Percentiles rank a stretch among this genome's conserved stretches.
Evolutionary conservation across 768 basidiomycete genomes (phyloP).

Genomic region (Rhodotorula babjevae): DNA sequence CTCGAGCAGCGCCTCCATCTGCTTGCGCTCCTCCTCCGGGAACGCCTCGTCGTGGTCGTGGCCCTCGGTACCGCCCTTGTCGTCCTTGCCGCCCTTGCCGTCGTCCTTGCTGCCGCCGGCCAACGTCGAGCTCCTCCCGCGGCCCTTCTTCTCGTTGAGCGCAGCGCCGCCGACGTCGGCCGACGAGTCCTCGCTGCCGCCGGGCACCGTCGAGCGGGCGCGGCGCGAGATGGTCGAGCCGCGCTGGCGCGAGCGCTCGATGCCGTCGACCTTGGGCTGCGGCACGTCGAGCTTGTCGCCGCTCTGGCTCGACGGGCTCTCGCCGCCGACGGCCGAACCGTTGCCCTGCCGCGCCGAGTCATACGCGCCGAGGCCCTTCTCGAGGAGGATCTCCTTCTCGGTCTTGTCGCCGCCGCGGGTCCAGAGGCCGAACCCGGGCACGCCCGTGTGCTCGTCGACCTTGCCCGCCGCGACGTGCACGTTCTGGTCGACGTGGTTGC

Average conservation of each 20-base stretch:
- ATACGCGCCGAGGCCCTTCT: neutral
- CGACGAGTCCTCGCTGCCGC: constrained; percentile 15
- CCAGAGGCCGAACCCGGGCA: neutral
- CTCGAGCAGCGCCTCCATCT: constrained; percentile 77
- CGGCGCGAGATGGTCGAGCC: constrained; percentile 23
- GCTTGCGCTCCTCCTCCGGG: constrained; percentile 73
- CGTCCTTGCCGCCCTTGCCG: constrained; percentile 2
- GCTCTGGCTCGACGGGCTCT: neutral
- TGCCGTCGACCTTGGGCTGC: neutral
- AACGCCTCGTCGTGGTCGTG: constrained; percentile 61
- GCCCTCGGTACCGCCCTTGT: constrained; percentile 36
- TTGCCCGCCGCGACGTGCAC: constrained; percentile 5
- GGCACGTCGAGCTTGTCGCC: neutral
- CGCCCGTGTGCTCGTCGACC: neutral
- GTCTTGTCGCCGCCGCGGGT: neutral
- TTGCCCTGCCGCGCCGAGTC: neutral
- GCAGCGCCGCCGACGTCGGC: constrained; percentile 18
- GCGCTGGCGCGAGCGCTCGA: constrained; percentile 5
- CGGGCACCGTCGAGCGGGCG: constrained; percentile 27
- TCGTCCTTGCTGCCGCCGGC: neutral
- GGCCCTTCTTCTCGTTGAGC: neutral
- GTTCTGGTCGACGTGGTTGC: neutral
- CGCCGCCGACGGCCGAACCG: neutral
- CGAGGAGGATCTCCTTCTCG: neutral
- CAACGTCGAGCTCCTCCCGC: constrained; percentile 48